Evolutionary conservation across 352 stramenopile species (phyloP), one percentile per base, ranked within the genome.

Genomic region (Pythium brachiatum): DNA sequence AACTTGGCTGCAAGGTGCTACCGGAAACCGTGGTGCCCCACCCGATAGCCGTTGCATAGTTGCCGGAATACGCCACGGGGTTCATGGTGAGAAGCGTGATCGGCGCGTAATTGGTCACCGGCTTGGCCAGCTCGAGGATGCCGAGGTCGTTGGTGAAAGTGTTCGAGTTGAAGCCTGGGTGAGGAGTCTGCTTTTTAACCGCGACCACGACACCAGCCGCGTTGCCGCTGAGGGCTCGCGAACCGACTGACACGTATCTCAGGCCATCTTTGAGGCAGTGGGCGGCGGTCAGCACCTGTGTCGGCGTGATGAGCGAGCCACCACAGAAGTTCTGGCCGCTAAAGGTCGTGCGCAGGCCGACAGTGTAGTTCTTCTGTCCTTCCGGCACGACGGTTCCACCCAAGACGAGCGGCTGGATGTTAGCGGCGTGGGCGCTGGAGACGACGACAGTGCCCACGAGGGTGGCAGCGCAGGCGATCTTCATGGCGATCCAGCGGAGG

Each of bases 221-320:
- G 7, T 62, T 68, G 52, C 79, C 79, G 34, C 65, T 81, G 20
- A 76, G 44, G 60, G 66, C 87, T 66, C 86, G 79, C 61, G 79
- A 78, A 26, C 81, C 81, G 29, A 89, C 66, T 0, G 73, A 74
- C 13, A 76, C 78, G 64, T 77, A 86, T 11, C 65, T 61, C 53
- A 81, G 75, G 11, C 7, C 31, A 46, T 66, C 69, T n/a, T 34
- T 9, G 29, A 9, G 21, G 56, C 78, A 89, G 64, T 88, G 76
- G 20, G 76, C 79, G n/a, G 76, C 69, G 25, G 75, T 75, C 7
- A 83, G 59, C 27, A 83, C 69, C 44, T 80, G 73, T 5, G 9
- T 76, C 5, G 81, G 67, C 38, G 58, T 58, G 70, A 89, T 86
- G 65, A 90, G 79, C 26, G 63, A 70, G 29, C 66, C 72, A 15